A percentile compares a stretch with the other conserved stretches of the same genome.
These are phyloP conservation scores for Aspergillus phoenicis DNA, from an alignment of 2,329 filamentous ascomycete genomes.

Conservation along the genomic window DNA sequence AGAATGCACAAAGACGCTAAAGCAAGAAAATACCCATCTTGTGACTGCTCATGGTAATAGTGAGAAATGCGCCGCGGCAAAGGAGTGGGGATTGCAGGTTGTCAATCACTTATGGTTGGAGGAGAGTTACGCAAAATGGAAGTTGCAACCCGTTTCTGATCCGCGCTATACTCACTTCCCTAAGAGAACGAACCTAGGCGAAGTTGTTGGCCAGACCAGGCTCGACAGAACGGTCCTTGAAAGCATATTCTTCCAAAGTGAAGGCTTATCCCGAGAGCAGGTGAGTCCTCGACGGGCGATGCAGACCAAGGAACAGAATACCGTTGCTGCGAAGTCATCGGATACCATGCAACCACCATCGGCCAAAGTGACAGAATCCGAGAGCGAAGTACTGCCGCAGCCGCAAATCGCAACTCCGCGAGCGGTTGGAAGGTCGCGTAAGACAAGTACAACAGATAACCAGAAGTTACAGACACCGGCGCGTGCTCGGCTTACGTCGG, in stretches of 20 bases:
- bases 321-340: slow-evolving; percentile 20
- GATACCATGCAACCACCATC: slow-evolving; percentile 26
- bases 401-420: slow-evolving; percentile 30
- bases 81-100: slow-evolving; percentile 87
- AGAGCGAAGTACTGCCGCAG: slow-evolving; percentile 19
- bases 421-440: slow-evolving; percentile 31
- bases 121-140: slow-evolving; percentile 91
- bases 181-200: slow-evolving; percentile 83
- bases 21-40: slow-evolving; percentile 91
- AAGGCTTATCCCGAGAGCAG: slow-evolving; percentile 25
- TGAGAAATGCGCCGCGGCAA: slow-evolving; percentile 89
- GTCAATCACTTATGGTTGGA: slow-evolving; percentile 97
- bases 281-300: slow-evolving; percentile 31
- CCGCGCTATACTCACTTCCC: slow-evolving; percentile 85
- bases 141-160: slow-evolving; percentile 70
- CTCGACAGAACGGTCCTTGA: slow-evolving; percentile 74
- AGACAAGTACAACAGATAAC: slow-evolving; percentile 28
- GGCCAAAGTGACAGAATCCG: slow-evolving; percentile 24
- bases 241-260: slow-evolving; percentile 62
- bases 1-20: slow-evolving; percentile 92
- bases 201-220: slow-evolving; percentile 86
- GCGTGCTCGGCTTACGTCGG: slow-evolving; percentile 53
- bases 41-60: slow-evolving; percentile 86
- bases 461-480: slow-evolving; percentile 56
- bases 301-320: slow-evolving; percentile 41